Base-by-base conservation (phyloP, 495 filamentous ascomycete genomes). In the Hypoxylon cercidicola region DNA sequence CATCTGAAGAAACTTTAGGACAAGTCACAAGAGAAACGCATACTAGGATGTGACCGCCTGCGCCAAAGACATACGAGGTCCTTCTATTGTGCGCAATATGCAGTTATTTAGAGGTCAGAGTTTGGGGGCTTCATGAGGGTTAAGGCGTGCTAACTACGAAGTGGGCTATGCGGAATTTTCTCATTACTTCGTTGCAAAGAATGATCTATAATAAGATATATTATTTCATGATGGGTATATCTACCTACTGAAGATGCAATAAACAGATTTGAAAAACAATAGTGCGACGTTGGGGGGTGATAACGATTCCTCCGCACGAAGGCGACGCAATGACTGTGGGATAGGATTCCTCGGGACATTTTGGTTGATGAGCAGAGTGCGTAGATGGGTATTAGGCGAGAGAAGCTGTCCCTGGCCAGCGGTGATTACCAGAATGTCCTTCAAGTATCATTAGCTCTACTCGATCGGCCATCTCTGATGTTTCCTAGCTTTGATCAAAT, bases 291-390 rank as follows among this genome's bases (percentile, higher is more conserved):
- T 5, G 71, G 66, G 16, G 75, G 32, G 72, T 76, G 9, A 41
- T 64, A 18, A 76, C 74, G 0, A 60, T 62, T 2, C 48, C 71
- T 7, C 74, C 68, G 3, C 71, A 60, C 23, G 72, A 60, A 37
- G 75, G 75, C 9, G 75, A 77, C 54, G 58, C 58, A 44, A 74
- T 77, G 32, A 76, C 69, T 0, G 75, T 77, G 7, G 66, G 71
- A 0, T 77, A 74, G 75, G 75, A 77, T 28, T 57, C 60, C 1
- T 75, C 72, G 10, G 51, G 53, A 11, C 75, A 77, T 40, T 74
- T 74, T n/a, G 72, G 74, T 75, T 35, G 67, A 75, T 39, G 72
- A 72, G 23, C 54, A 66, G 68, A 69, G 16, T 71, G 71, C 20
- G 62, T 66, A 1, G 67, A 73, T 15, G 70, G 64, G 11, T 62